Evolutionary conservation across 2,329 filamentous ascomycete genomes (phyloP), one percentile per base, ranked within the genome.

Genomic region (Fusarium lyarnte): DNA sequence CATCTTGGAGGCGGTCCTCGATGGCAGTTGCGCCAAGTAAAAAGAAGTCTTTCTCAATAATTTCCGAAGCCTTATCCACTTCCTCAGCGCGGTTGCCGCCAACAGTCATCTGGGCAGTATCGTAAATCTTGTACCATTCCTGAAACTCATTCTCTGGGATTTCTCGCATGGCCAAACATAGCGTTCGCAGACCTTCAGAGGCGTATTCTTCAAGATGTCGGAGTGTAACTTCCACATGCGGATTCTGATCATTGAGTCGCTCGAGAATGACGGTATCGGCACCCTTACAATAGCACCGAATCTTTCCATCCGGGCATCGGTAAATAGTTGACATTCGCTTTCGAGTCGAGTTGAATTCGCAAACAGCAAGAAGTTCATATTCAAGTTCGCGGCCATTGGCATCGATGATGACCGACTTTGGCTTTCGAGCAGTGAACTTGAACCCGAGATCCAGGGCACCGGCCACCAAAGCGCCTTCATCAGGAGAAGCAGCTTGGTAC

Each of bases 321-420:
- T 97, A 98, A 74, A 99, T 97, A 27, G 95, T 93, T 12, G 96
- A 98, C 96, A 99, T 99, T 74, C 96, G 89, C 85, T 99, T 99
- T 77, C 96, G 89, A 25, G 82, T 84, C 3, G 96, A 98, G 84
- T 99, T 99, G 87, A 99, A 99, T 82, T 99, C 96, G 81, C 95
- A 98, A n/a, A 99, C 95, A 5, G 95, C 95, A 65, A 99, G 85
- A 42, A 99, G 87, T 80, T 98, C 94, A 80, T 96, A 99, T 80
- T 98, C 93, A 46, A 89, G 86, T 73, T 94, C 88, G 75, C 89
- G 84, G 2, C 93, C 94, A 42, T 89, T 88, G 3, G 92, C 91
- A 62, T 92, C 88, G 75, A 98, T 95, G 43, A 95, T 92, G 35
- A 99, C 96, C 9, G 94, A 90, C 65, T 91, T 90, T 35, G 96